Percentiles rank a stretch among this genome's conserved stretches.
Conservation (phyloP, 306 rosid species). For the Vachellia pachyceras region DNA sequence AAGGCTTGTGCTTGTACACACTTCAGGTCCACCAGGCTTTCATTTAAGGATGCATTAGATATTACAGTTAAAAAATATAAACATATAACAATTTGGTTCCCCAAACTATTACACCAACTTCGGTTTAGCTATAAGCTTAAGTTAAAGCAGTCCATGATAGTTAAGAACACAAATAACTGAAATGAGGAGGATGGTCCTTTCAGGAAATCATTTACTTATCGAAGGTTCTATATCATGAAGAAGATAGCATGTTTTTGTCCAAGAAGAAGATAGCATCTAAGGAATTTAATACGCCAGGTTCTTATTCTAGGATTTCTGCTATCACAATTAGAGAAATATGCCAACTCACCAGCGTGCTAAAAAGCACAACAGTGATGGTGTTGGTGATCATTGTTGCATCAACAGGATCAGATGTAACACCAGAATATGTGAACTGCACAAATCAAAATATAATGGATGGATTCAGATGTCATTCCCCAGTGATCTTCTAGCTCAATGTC, state of each 20-base stretch:
- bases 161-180: not conserved
- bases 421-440: slow-evolving; percentile 79
- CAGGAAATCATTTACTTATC: not conserved
- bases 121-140: not conserved
- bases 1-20: not conserved
- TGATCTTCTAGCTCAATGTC: not conserved
- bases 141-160: not conserved
- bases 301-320: not conserved
- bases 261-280: slow-evolving; percentile 3
- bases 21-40: not conserved
- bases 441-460: slow-evolving; percentile 25
- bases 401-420: slow-evolving; percentile 76
- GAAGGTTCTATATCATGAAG: too few species aligned
- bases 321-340: not conserved
- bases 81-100: not conserved
- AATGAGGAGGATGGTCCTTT: not conserved
- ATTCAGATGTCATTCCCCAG: not conserved
- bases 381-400: slow-evolving; percentile 80
- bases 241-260: too few species aligned
- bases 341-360: slow-evolving; percentile 75
- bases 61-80: not conserved
- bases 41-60: not conserved
- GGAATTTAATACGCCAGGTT: slow-evolving; percentile 4
- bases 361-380: slow-evolving; percentile 84
- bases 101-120: not conserved